These are phyloP conservation scores for Malassezia caprae DNA, from an alignment of 1,284 basidiomycete species.

Conservation along the genomic window DNA sequence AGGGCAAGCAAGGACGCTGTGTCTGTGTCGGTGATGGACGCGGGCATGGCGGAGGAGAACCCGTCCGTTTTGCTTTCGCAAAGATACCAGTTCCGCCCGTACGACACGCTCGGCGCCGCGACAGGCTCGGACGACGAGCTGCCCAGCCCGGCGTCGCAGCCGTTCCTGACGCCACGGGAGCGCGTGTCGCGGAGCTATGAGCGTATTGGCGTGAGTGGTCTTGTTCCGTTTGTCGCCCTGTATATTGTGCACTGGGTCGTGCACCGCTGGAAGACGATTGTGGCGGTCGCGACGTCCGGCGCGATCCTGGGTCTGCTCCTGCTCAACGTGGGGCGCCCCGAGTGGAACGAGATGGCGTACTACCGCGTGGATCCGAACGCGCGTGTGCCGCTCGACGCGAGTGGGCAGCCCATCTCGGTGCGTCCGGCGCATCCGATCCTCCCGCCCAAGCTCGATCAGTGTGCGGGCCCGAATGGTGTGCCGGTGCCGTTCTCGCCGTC, in stretches of 20 bases:
- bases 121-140: conserved; percentile 1
- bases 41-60: neutral
- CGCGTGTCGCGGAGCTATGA: neutral
- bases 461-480: conserved; percentile 33
- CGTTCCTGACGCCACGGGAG: neutral
- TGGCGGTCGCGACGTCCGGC: conserved; percentile 33
- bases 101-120: conserved; percentile 1
- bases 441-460: conserved; percentile 32
- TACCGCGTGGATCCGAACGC: conserved; percentile 43
- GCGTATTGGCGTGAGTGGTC: neutral
- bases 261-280: conserved; percentile 41
- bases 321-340: conserved; percentile 44
- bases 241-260: conserved; percentile 16
- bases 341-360: conserved; percentile 48
- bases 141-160: conserved; percentile 1
- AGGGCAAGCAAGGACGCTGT: neutral
- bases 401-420: conserved; percentile 5
- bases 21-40: conserved; percentile 7
- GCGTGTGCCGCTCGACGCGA: conserved; percentile 25
- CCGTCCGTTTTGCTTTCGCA: neutral
- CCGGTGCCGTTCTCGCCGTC: conserved; percentile 34
- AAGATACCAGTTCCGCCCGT: conserved; percentile 14
- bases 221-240: neutral
- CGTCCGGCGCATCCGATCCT: conserved; percentile 26
- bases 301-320: conserved; percentile 33